A percentile compares a stretch with the other conserved stretches of the same genome.
phyloP scores from a whole-genome alignment of 108 stramenopile genomes.

The Conticribra guillardii region DNA sequence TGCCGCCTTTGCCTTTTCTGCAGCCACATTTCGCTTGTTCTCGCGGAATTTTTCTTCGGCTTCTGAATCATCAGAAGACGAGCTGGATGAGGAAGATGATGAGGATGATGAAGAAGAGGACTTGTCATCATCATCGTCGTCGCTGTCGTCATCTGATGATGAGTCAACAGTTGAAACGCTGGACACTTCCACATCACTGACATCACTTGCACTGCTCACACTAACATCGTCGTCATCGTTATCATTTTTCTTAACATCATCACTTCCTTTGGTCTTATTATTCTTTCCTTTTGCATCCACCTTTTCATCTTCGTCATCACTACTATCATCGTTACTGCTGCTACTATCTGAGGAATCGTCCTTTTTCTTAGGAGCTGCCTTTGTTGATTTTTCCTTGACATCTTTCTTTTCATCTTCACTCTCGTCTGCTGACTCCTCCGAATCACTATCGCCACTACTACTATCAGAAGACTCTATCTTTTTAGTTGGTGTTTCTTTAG shows the following conservation, averaged over 20 bases:
- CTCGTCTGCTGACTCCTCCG: constrained; percentile 17
- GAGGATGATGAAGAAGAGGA: constrained; percentile 35
- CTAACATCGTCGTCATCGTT: constrained; percentile 52
- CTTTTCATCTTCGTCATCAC: constrained; percentile 28
- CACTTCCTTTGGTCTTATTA: constrained; percentile 26
- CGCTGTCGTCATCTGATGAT: constrained; percentile 57
- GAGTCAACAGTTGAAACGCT: constrained; percentile 82
- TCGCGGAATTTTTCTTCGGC: constrained; percentile 51
- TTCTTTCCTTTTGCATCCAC: constrained; percentile 7
- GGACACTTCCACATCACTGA: constrained; percentile 89
- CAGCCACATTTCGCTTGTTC: constrained; percentile 52
- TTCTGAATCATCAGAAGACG: constrained; percentile 47
- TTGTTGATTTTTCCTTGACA: not conserved
- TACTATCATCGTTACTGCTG: constrained; percentile 22
- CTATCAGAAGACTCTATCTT: not conserved
- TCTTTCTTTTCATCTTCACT: constrained; percentile 14
- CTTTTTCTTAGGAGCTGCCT: constrained; percentile 6
- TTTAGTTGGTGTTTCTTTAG: not conserved
- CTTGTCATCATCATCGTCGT: constrained; percentile 37
- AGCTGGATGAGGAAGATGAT: constrained; percentile 33
- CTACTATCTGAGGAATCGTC: constrained; percentile 6
- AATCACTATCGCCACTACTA: constrained; percentile 14
- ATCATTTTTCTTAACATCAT: not conserved
- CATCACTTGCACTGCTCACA: constrained; percentile 59
- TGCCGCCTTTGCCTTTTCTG: constrained; percentile 74